Evolutionary conservation across 2,329 filamentous ascomycete species (phyloP), one percentile per base, ranked within the genome.

Genomic region (Clonostachys chloroleuca): DNA sequence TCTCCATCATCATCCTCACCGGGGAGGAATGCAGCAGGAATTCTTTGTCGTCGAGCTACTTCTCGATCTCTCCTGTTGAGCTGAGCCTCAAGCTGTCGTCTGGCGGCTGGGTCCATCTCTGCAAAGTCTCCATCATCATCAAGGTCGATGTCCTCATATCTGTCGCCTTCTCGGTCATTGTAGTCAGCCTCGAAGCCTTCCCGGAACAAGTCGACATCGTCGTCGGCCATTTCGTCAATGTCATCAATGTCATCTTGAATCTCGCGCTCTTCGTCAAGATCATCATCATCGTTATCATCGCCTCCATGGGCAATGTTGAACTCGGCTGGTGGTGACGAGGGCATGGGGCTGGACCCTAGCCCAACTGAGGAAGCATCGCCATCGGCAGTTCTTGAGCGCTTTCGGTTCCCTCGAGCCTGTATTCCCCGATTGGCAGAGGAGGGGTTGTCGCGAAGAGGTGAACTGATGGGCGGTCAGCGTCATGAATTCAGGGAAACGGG

Each of bases 1-100:
- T 94, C 82, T 44, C 83, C 87, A 54, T 94, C 91, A 5, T 94
- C 90, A 51, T 92, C 90, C 34, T 96, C 92, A 34, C 87, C 86
- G 7, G 83, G 82, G 37, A 92, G 70, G 58, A 90, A 92, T 7
- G 86, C 88, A 30, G 79, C 79, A 4, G 87, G 87, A 59, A 88
- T 82, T 43, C 80, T 73, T 54, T 84, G 79, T 53, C 82, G 72
- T 47, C 85, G 79, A 20, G 80, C 80, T 41, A 89, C 76, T 57
- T 90, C 86, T 48, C 81, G 76, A 63, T 94, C 89, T 65, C 89
- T 79, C 51, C 83, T 81, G 65, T 86, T 84, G 43, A 95, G 73
- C 52, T 84, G 82, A 30, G 81, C 80, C 59, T 94, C 89, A 18
- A 94, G 79, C 48, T 80, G 77, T 56, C 89, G 77, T 59, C 89